Evolutionary conservation across 768 basidiomycete genomes (phyloP).

Genomic region (Leccinum variicolor): DNA sequence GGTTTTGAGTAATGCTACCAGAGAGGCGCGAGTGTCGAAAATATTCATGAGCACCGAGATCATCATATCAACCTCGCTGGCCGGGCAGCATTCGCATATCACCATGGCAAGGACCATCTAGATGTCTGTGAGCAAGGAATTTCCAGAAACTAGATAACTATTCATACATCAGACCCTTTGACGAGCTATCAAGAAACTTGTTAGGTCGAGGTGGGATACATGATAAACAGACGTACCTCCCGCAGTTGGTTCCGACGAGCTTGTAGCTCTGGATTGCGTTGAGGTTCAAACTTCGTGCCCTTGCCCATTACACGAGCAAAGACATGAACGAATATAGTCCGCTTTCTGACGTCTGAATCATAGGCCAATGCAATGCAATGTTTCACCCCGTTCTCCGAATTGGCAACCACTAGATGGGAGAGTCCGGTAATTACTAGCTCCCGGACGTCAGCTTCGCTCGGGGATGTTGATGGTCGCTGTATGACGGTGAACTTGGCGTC

Average conservation of each 20-base stretch:
- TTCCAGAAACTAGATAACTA: neutral
- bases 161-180: conserved; percentile 66
- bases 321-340: conserved; percentile 80
- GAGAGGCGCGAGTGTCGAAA: conserved; percentile 72
- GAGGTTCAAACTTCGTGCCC: conserved; percentile 73
- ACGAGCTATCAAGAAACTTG: conserved; percentile 49
- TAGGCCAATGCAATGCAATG: conserved; percentile 82
- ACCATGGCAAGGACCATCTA: conserved; percentile 80
- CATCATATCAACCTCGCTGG: conserved; percentile 77
- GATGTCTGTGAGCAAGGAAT: conserved; percentile 7
- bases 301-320: conserved; percentile 78
- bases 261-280: conserved; percentile 46
- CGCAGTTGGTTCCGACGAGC: conserved; percentile 51
- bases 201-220: conserved; percentile 5
- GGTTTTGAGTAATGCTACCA: conserved; percentile 72
- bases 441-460: conserved; percentile 60
- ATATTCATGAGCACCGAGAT: conserved; percentile 82
- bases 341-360: conserved; percentile 62
- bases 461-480: conserved; percentile 44
- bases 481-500: conserved; percentile 5
- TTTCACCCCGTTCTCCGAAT: conserved; percentile 86
- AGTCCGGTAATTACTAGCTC: conserved; percentile 79
- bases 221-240: conserved; percentile 45
- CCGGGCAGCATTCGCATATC: conserved; percentile 83
- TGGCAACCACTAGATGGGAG: conserved; percentile 76